Percentiles rank a stretch among this genome's conserved stretches.
phyloP scores from a whole-genome alignment of 2,329 filamentous ascomycete genomes.

The Ascocoryne sarcoides region DNA sequence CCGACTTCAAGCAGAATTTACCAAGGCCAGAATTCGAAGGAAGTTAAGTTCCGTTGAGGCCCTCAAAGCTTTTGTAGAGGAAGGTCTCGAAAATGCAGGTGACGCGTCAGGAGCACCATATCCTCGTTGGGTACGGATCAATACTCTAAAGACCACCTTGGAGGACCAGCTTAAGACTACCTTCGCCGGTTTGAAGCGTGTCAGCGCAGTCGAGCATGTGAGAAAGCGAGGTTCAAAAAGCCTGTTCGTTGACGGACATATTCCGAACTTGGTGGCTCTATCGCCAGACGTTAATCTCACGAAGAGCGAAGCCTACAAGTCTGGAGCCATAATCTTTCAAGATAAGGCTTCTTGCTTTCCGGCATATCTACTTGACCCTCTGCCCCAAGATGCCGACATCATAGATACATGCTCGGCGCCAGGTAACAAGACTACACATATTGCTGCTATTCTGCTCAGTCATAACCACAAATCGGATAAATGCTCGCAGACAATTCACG shows the following conservation, averaged over 20 bases:
- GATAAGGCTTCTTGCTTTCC: constrained; percentile 98
- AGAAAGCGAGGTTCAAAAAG: constrained; percentile 38
- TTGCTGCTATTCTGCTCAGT: constrained; percentile 60
- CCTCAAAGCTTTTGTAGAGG: constrained; percentile 50
- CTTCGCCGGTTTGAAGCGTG: constrained; percentile 55
- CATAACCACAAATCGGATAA: constrained; percentile 28
- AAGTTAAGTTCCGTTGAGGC: constrained; percentile 60
- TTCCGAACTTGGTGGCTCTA: constrained; percentile 77
- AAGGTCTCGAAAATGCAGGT: constrained; percentile 37
- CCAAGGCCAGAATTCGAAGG: constrained; percentile 64
- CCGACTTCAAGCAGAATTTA: constrained; percentile 73
- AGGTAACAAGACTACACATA: constrained; percentile 94
- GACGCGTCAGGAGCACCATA: constrained; percentile 37
- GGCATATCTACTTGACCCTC: constrained; percentile 72
- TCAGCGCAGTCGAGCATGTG: constrained; percentile 48
- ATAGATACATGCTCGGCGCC: constrained; percentile 94
- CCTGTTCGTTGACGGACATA: constrained; percentile 67
- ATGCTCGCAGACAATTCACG: constrained; percentile 49
- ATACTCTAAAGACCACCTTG: constrained; percentile 64
- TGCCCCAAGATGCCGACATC: constrained; percentile 59
- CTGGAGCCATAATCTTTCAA: constrained; percentile 78
- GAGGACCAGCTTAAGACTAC: constrained; percentile 65
- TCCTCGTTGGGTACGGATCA: constrained; percentile 89
- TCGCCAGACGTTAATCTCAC: constrained; percentile 64
- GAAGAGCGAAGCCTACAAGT: constrained; percentile 62